Conservation (phyloP, 306 rosid species). For the Medicago lupulina region DNA sequence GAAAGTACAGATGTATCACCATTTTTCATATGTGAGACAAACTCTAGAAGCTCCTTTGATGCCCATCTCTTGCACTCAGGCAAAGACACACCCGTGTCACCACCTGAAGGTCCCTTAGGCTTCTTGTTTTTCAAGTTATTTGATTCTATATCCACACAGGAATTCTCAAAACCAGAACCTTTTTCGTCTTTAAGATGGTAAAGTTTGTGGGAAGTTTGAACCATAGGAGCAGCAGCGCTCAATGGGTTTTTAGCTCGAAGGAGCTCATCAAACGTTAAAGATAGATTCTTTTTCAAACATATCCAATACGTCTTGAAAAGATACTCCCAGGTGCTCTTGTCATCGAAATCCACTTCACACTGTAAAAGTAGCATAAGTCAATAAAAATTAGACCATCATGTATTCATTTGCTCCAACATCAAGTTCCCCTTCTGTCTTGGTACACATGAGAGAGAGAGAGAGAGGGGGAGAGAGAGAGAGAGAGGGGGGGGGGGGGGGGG, state of each 20-base stretch:
- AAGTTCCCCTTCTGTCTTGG: not conserved
- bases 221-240: slow-evolving; percentile 52
- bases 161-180: slow-evolving; percentile 57
- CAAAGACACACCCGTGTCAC: slow-evolving; percentile 43
- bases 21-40: slow-evolving; percentile 87
- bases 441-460: not conserved
- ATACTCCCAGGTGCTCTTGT: slow-evolving; percentile 97
- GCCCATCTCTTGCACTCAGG: slow-evolving; percentile 77
- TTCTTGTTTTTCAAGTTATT: slow-evolving; percentile 51
- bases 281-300: slow-evolving; percentile 70
- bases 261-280: slow-evolving; percentile 84
- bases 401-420: slow-evolving; percentile 21
- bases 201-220: slow-evolving; percentile 52
- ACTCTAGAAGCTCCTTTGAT: slow-evolving; percentile 83
- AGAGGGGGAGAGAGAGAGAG: not conserved
- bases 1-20: slow-evolving; percentile 73
- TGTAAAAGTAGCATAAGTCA: slow-evolving; percentile 33
- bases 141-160: slow-evolving; percentile 62
- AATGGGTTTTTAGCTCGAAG: slow-evolving; percentile 74
- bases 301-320: slow-evolving; percentile 97
- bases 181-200: slow-evolving; percentile 53
- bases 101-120: slow-evolving; percentile 50
- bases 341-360: slow-evolving; percentile 92
- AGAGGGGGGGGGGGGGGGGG: not conserved
- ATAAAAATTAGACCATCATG: slow-evolving; percentile 28